Evolutionary conservation across 495 filamentous ascomycete genomes (phyloP).

Genomic region (Penicillium manginii): DNA sequence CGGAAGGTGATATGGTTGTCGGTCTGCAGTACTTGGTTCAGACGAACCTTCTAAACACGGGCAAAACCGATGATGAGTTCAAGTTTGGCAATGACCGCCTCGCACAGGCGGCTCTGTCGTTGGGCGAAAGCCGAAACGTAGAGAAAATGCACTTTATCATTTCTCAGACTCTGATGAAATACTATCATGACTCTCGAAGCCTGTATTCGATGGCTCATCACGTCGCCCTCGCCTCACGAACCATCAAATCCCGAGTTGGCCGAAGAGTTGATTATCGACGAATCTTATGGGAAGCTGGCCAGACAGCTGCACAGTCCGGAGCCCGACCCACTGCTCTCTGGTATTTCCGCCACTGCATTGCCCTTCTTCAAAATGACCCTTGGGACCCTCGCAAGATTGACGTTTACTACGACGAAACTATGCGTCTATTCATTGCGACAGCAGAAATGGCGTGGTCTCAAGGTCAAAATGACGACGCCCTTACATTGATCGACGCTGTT

Average conservation of each 20-base stretch:
- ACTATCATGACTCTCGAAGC: slow-evolving; percentile 59
- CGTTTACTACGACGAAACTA: slow-evolving; percentile 81
- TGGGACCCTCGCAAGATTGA: slow-evolving; percentile 75
- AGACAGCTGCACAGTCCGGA: slow-evolving; percentile 75
- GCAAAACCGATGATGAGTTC: slow-evolving; percentile 76
- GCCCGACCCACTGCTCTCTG: slow-evolving; percentile 76
- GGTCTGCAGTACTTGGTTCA: slow-evolving; percentile 80
- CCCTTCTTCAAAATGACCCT: slow-evolving; percentile 74
- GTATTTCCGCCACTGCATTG: slow-evolving; percentile 75
- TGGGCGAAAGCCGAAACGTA: slow-evolving; percentile 68
- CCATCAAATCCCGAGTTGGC: slow-evolving; percentile 66
- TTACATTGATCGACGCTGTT: slow-evolving; percentile 63
- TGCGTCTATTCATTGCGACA: slow-evolving; percentile 71
- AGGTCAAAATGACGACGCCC: slow-evolving; percentile 65
- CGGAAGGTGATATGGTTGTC: slow-evolving; percentile 62
- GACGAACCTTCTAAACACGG: slow-evolving; percentile 73
- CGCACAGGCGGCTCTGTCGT: slow-evolving; percentile 68
- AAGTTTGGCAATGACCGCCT: slow-evolving; percentile 78
- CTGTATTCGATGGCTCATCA: slow-evolving; percentile 76
- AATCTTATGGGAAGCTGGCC: slow-evolving; percentile 74
- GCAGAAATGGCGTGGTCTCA: slow-evolving; percentile 84
- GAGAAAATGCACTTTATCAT: slow-evolving; percentile 88
- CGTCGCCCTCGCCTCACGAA: slow-evolving; percentile 70
- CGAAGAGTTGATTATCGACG: slow-evolving; percentile 68
- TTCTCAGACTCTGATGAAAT: slow-evolving; percentile 74